A percentile compares a stretch with the other conserved stretches of the same genome.
phyloP scores from a whole-genome alignment of 1,139 yeast species.

The Candida mesenterica region DNA sequence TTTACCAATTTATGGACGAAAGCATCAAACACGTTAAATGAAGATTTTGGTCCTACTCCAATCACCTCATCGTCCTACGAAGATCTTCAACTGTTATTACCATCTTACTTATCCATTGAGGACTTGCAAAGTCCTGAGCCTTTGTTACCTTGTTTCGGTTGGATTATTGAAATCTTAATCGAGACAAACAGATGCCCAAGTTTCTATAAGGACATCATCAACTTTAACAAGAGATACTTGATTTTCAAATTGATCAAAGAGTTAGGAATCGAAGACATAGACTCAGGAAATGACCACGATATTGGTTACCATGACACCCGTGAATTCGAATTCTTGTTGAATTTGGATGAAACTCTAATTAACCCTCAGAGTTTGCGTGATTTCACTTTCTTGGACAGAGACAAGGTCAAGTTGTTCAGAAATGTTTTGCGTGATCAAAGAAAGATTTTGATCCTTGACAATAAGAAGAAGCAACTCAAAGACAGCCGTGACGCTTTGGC shows the following conservation, averaged over 20 bases:
- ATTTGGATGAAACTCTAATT: constrained; percentile 38
- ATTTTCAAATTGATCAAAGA: constrained; percentile 43
- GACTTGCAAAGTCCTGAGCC: constrained; percentile 39
- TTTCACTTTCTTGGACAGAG: constrained; percentile 28
- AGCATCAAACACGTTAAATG: constrained; percentile 39
- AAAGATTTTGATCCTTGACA: constrained; percentile 31
- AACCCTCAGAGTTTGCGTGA: constrained; percentile 28
- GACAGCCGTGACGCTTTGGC: constrained; percentile 16
- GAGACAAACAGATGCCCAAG: constrained; percentile 39
- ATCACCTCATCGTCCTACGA: constrained; percentile 21
- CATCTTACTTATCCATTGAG: constrained; percentile 23
- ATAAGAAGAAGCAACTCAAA: constrained; percentile 31
- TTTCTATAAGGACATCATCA: constrained; percentile 29
- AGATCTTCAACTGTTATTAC: constrained; percentile 37
- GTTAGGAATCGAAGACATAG: constrained; percentile 37
- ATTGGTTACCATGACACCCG: constrained; percentile 35
- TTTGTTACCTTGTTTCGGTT: constrained; percentile 78
- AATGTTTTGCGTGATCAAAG: constrained; percentile 36
- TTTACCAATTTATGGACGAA: constrained; percentile 66
- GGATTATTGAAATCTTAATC: constrained; percentile 47
- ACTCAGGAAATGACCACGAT: constrained; percentile 17
- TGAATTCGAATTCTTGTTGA: constrained; percentile 47
- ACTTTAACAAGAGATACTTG: constrained; percentile 45
- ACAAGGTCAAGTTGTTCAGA: constrained; percentile 30
- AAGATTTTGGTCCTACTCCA: constrained; percentile 16